Base-by-base conservation (phyloP, 495 filamentous ascomycete species). In the Neurospora terricola region DNA sequence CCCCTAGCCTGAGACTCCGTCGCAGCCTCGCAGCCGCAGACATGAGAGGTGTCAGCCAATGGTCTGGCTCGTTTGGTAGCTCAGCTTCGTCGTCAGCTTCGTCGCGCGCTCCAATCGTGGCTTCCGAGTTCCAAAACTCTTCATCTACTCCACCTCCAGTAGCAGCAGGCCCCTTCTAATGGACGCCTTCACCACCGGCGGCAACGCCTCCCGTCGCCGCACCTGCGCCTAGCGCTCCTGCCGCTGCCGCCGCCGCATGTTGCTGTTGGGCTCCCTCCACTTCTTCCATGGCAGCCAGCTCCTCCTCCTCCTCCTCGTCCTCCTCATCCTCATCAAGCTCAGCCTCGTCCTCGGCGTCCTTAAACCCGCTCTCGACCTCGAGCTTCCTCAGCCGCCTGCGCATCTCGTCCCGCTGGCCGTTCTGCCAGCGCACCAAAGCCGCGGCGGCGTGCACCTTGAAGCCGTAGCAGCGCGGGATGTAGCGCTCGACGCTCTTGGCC, bases 391-490 rank as follows among this genome's bases (percentile, higher is more conserved):
- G 78, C 42, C 93, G 86, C 72, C 87, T 85, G 75, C 91, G 89
- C 90, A 95, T 92, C 62, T 93, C 90, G 69, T 93, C 91, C 69
- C 94, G 87, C 80, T 91, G 86, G 66, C 81, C 84, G 75, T 94
- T 90, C 84, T 99, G 96, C 96, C 94, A 99, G 74, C 96, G 88
- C 62, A 91, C 90, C 75, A 99, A 82, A 5, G 96, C 93, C 2
- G 96, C 96, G 34, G 90, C 88, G 3, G 94, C 92, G 83, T 98
- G 96, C 9, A 98, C 93, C 77, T 92, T 93, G 86, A 99, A 99
- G 18, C 96, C 96, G 82, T 94, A 99, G 69, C 97, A 91, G 62
- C 91, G 87, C 18, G 96, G 96, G 70, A 93, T 88, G 80, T 97
- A 97, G 68, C 95, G 88, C 72, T 94, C 91, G 72, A 89, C 85